Base-by-base conservation (phyloP, 176 grass and related monocot species). In the Saccharum spontaneum region DNA sequence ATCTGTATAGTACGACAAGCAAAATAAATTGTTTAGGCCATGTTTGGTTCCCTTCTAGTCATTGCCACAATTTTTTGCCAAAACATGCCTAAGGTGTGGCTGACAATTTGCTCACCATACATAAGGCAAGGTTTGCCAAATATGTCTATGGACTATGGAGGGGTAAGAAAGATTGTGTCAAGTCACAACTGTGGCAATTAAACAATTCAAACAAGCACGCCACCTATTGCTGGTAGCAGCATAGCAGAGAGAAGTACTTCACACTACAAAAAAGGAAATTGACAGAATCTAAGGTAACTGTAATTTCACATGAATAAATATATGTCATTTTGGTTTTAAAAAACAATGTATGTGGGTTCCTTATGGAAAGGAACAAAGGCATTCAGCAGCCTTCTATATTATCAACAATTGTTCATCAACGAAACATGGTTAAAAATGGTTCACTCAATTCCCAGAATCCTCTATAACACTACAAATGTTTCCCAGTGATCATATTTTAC, bases 391-490 rank as follows among this genome's bases (percentile, higher is more conserved):
- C 48, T 59, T 69, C 18, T 55, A 10, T 55, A 8, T 36, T 59
- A 22, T 31, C 34, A 16, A 38, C 7, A 71, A 28, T 64, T 55
- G 43, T 44, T 22, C 68, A 46, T 66, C 34, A 57, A 50, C 28
- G 48, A 82, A 79, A 30, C 78, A 43, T 65, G 36, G 34, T 37
- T 55, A 67, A 46, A 60, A 67, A 26, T 78, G 55, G 41, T 44
- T 17, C 12, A 40, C 43, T 37, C 72, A 77, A 71, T 22, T 57
- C 43, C n/a, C 54, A 84, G 12, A 36, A 73, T 79, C 18, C 17
- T 33, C 41, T 52, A 8, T 59, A 10, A 31, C 33, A 41, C 34
- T 6, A 54, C 33, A 39, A 39, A 17, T 73, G 33, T 11, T 31
- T 38, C 16, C 2, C 26, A 59, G 3, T 82, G 22, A 76, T 13